Evolutionary conservation across 331 rosid species (phyloP).

Genomic region (Malus hybrid): DNA sequence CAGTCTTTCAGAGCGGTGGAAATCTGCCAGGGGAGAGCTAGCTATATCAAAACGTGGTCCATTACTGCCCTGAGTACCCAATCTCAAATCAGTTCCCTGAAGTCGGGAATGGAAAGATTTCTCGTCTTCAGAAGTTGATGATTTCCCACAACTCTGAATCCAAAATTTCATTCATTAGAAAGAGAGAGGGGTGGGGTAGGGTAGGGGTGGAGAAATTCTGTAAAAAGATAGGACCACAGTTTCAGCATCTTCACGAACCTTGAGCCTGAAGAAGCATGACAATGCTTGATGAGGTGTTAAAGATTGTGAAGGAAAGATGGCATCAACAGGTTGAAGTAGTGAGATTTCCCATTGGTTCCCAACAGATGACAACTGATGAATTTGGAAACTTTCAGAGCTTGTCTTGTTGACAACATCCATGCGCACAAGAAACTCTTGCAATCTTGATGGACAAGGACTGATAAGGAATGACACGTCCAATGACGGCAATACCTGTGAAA

Average conservation of each 20-base stretch:
- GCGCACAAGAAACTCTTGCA: slow-evolving; percentile 79
- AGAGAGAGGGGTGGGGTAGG: background rate
- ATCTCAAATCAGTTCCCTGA: slow-evolving; percentile 41
- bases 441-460: slow-evolving; percentile 78
- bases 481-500: slow-evolving; percentile 72
- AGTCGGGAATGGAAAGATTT: slow-evolving; percentile 29
- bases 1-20: slow-evolving; percentile 72
- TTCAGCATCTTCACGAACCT: slow-evolving; percentile 48
- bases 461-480: slow-evolving; percentile 81
- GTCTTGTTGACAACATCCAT: slow-evolving; percentile 86
- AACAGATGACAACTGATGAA: slow-evolving; percentile 73
- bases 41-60: slow-evolving; percentile 46
- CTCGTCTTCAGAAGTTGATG: slow-evolving; percentile 31
- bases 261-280: slow-evolving; percentile 77
- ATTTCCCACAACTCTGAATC: slow-evolving; percentile 43
- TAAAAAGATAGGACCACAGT: background rate
- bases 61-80: slow-evolving; percentile 45
- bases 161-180: slow-evolving; percentile 27
- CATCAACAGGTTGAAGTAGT: slow-evolving; percentile 67
- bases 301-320: slow-evolving; percentile 61
- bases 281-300: slow-evolving; percentile 77
- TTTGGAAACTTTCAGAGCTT: slow-evolving; percentile 61
- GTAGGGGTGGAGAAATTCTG: background rate
- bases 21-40: slow-evolving; percentile 59
- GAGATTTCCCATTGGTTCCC: slow-evolving; percentile 79